phyloP scores from a whole-genome alignment of 108 stramenopile genomes.

The Nitzschia palea region DNA sequence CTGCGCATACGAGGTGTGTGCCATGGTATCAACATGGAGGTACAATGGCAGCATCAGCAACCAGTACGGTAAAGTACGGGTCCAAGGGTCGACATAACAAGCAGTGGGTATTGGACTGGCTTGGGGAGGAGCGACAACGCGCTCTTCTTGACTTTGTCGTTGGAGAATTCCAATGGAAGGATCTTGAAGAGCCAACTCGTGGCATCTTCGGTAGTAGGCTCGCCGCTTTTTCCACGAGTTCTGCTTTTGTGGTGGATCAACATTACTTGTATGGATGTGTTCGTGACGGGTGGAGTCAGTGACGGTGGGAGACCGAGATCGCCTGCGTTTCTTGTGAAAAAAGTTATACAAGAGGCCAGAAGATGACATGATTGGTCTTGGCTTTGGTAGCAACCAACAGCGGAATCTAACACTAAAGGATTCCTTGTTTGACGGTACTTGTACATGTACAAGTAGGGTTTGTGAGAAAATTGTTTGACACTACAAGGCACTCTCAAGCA shows the following conservation, averaged over 20 bases:
- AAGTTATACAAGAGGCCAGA: too few species aligned
- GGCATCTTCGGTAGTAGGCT: neutral
- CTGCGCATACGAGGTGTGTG: neutral
- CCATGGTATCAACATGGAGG: neutral
- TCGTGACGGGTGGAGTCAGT: too few species aligned
- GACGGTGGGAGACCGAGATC: too few species aligned
- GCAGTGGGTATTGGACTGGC: neutral
- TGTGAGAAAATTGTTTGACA: neutral
- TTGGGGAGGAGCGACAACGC: neutral
- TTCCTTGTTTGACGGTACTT: too few species aligned
- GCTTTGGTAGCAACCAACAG: neutral
- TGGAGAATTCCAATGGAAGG: neutral
- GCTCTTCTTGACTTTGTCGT: too few species aligned
- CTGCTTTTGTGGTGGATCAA: too few species aligned
- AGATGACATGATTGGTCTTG: too few species aligned
- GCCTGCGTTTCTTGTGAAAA: too few species aligned
- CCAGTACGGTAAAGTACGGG: neutral
- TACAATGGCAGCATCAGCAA: neutral
- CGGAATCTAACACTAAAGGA: neutral
- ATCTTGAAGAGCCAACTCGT: neutral
- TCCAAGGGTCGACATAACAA: neutral
- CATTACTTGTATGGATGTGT: too few species aligned
- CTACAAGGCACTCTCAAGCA: neutral
- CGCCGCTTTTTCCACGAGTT: neutral
- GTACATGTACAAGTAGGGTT: too few species aligned